Percentiles rank a stretch among this genome's conserved stretches.
These are phyloP conservation scores for Rhizophagus prolifer DNA, from an alignment of 192 early-diverging fungal genomes.

Conservation along the genomic window DNA sequence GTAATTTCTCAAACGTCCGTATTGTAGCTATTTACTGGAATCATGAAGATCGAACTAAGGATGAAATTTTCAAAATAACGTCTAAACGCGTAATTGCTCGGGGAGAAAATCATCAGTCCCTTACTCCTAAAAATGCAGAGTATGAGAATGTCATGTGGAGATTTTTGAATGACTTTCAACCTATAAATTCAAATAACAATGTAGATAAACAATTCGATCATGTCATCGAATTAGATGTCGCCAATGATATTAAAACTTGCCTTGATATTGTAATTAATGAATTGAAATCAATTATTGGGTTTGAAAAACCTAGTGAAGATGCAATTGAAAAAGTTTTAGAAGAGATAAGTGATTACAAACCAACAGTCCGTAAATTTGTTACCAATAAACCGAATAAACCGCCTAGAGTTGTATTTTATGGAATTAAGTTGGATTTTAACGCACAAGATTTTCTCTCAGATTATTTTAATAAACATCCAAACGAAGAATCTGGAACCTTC, in stretches of 20 bases:
- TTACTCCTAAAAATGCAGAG: conserved; percentile 65
- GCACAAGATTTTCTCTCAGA: conserved; percentile 30
- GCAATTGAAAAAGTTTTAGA: conserved; percentile 57
- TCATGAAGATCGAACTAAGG: conserved; percentile 50
- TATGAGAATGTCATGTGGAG: conserved; percentile 57
- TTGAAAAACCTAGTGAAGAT: conserved; percentile 33
- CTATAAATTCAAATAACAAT: conserved; percentile 51
- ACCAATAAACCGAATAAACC: conserved; percentile 26
- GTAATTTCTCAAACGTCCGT: conserved; percentile 56
- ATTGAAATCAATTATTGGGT: conserved; percentile 36
- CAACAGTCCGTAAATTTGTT: conserved; percentile 41
- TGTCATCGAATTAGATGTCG: conserved; percentile 58
- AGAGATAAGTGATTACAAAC: conserved; percentile 43
- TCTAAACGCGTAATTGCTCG: conserved; percentile 56
- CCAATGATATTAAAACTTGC: conserved; percentile 43
- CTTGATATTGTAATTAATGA: conserved; percentile 48
- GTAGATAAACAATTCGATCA: conserved; percentile 55
- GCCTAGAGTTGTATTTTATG: conserved; percentile 34
- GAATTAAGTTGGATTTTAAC: conserved; percentile 25
- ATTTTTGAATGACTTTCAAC: conserved; percentile 54
- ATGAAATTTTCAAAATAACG: conserved; percentile 53
- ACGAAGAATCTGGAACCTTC: conserved; percentile 29
- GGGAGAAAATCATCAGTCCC: conserved; percentile 80
- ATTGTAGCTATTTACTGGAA: conserved; percentile 78
- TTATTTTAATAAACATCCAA: conserved; percentile 24